These are phyloP conservation scores for Euphorbia lathyris DNA, from an alignment of 345 rosid species.

Conservation along the genomic window DNA sequence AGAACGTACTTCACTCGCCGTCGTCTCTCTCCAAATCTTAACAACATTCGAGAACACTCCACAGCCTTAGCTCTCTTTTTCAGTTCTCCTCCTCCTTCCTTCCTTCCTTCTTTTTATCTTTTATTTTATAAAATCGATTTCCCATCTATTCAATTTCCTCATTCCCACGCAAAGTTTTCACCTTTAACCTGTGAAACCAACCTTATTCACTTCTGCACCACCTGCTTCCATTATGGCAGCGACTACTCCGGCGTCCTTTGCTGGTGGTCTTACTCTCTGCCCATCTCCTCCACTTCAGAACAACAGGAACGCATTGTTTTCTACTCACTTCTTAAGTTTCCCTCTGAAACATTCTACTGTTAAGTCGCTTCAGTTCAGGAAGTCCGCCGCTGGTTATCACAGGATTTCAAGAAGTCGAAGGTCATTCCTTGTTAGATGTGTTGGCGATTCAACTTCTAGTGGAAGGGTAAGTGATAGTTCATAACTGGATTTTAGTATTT, in stretches of 20 bases:
- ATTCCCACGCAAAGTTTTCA: constrained; percentile 32
- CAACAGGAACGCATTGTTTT: constrained; percentile 22
- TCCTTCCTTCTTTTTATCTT: background rate
- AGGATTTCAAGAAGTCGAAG: constrained; percentile 27
- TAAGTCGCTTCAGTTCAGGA: constrained; percentile 29
- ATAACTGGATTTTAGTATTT: background rate
- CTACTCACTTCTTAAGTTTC: constrained; percentile 33
- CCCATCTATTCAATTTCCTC: constrained; percentile 17
- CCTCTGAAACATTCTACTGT: constrained; percentile 38
- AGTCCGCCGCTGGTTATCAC: constrained; percentile 23
- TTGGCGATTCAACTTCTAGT: constrained; percentile 40
- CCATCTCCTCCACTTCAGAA: constrained; percentile 4
- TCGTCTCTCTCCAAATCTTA: background rate
- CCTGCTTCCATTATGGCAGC: constrained; percentile 27
- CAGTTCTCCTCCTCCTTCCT: background rate
- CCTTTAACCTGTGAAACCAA: background rate
- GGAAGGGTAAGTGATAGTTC: constrained; percentile 53
- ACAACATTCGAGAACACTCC: constrained; percentile 17
- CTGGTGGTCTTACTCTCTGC: constrained; percentile 26
- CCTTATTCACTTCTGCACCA: background rate
- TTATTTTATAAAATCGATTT: background rate
- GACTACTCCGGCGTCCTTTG: constrained; percentile 33
- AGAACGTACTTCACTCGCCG: background rate
- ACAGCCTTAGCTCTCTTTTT: background rate
- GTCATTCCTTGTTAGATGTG: constrained; percentile 54